phyloP scores from a whole-genome alignment of 768 basidiomycete genomes.

The Suillus plorans region DNA sequence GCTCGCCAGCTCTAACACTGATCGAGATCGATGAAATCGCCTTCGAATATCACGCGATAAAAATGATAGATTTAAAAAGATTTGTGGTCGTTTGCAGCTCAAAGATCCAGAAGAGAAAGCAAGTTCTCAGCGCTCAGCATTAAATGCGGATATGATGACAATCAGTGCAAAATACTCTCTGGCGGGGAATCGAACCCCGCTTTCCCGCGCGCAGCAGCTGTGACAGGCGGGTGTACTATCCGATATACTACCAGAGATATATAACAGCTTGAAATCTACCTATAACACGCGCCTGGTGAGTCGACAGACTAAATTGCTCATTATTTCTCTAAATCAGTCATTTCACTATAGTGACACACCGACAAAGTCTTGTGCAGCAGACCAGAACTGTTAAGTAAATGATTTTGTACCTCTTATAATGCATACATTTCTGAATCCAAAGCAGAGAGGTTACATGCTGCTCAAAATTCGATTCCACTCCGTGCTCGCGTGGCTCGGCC shows the following conservation, averaged over 20 bases:
- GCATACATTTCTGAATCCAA: not conserved
- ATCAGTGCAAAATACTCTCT: constrained; percentile 29
- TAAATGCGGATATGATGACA: too few relatives aligned
- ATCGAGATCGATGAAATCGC: too few relatives aligned
- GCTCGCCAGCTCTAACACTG: not conserved
- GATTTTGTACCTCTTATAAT: not conserved
- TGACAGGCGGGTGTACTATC: constrained; percentile 54
- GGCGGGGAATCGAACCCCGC: constrained; percentile 49
- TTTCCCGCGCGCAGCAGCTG: constrained; percentile 33
- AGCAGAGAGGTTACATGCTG: not conserved
- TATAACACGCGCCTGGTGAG: too few relatives aligned
- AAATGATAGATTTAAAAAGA: too few relatives aligned
- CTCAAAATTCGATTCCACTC: not conserved
- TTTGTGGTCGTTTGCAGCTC: too few relatives aligned
- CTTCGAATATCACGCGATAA: too few relatives aligned
- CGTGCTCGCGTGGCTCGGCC: not conserved
- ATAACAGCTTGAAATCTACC: not conserved
- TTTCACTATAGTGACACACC: not conserved
- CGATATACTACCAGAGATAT: constrained; percentile 49
- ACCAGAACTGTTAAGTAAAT: not conserved
- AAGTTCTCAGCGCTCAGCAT: too few relatives aligned
- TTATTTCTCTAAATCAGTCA: too few relatives aligned
- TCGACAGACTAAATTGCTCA: too few relatives aligned
- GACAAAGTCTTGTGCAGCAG: not conserved
- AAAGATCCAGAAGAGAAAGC: too few relatives aligned